Evolutionary conservation across 1,284 basidiomycete species (phyloP).

Genomic region (Naganishia sp.): DNA sequence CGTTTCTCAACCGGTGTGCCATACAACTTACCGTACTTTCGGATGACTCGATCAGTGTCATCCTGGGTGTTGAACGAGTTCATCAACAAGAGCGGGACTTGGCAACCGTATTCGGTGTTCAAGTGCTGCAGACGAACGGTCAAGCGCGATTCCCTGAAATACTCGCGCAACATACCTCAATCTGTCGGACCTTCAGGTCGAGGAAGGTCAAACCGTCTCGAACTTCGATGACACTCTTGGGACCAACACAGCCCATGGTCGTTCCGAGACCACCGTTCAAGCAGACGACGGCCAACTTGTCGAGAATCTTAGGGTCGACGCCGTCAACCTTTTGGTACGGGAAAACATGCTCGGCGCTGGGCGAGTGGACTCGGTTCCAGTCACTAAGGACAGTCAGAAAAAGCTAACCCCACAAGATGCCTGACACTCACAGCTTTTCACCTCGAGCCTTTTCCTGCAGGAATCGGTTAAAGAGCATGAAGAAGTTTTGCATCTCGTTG

Average conservation of each 20-base stretch:
- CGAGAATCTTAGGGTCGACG: constrained; percentile 70
- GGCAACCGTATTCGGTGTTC: constrained; percentile 47
- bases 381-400: constrained; percentile 61
- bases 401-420: not conserved
- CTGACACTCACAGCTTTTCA: constrained; percentile 77
- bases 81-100: constrained; percentile 98
- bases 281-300: constrained; percentile 97
- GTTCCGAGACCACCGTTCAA: constrained; percentile 96
- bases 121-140: constrained; percentile 3
- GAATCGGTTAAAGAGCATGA: constrained; percentile 98
- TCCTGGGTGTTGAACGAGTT: constrained; percentile 99
- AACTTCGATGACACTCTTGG: constrained; percentile 86
- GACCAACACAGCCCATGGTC: constrained; percentile 57
- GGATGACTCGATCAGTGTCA: constrained; percentile 95
- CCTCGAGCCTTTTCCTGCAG: constrained; percentile 92
- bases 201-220: constrained; percentile 99
- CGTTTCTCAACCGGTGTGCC: constrained; percentile 40
- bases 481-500: constrained; percentile 98
- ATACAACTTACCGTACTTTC: constrained; percentile 73
- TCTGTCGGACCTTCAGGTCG: constrained; percentile 94
- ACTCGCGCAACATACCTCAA: constrained; percentile 62
- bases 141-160: not conserved
- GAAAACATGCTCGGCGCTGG: constrained; percentile 87
- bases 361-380: constrained; percentile 97
- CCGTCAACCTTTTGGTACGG: constrained; percentile 75